Percentiles rank a stretch among this genome's conserved stretches.
Evolutionary conservation across 2,329 filamentous ascomycete genomes (phyloP).

Genomic region (Diplodia mutila): DNA sequence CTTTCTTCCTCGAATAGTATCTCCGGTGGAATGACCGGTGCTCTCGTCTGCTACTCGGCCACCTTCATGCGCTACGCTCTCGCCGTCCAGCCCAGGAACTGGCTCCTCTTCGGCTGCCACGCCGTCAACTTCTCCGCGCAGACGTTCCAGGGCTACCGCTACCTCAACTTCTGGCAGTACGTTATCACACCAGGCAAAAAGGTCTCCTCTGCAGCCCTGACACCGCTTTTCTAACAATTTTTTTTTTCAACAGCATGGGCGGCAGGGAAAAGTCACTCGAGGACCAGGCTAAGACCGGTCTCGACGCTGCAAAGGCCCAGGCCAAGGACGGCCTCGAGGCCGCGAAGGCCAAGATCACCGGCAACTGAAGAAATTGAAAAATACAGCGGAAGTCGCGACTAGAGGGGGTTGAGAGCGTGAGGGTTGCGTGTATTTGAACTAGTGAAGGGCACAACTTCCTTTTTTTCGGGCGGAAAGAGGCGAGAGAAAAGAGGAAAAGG

Average conservation of each 20-base stretch:
- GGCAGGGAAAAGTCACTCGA: conserved; percentile 47
- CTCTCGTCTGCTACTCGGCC: conserved; percentile 63
- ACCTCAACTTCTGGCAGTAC: conserved; percentile 62
- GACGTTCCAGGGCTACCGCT: conserved; percentile 64
- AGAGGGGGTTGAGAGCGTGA: background rate
- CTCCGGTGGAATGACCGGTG: conserved; percentile 66
- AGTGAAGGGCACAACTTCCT: background rate
- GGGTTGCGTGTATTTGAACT: background rate
- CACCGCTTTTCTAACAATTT: background rate
- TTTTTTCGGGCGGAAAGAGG: background rate
- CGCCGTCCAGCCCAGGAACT: conserved; percentile 66
- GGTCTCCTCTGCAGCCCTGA: background rate
- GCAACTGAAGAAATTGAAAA: background rate
- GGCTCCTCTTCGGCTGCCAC: conserved; percentile 70
- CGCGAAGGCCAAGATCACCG: conserved; percentile 28
- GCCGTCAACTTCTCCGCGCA: conserved; percentile 67
- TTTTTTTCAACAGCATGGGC: conserved; percentile 39
- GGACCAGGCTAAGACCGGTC: conserved; percentile 45
- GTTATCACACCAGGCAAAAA: conserved; percentile 23
- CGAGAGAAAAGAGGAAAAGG: background rate
- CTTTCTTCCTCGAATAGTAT: conserved; percentile 51
- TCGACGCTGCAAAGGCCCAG: conserved; percentile 30
- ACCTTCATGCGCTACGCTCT: conserved; percentile 71
- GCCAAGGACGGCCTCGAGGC: conserved; percentile 39
- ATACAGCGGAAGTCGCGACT: background rate